These are phyloP conservation scores for Cutaneotrichosporon dermatis DNA, from an alignment of 1,284 basidiomycete genomes.

Conservation along the genomic window DNA sequence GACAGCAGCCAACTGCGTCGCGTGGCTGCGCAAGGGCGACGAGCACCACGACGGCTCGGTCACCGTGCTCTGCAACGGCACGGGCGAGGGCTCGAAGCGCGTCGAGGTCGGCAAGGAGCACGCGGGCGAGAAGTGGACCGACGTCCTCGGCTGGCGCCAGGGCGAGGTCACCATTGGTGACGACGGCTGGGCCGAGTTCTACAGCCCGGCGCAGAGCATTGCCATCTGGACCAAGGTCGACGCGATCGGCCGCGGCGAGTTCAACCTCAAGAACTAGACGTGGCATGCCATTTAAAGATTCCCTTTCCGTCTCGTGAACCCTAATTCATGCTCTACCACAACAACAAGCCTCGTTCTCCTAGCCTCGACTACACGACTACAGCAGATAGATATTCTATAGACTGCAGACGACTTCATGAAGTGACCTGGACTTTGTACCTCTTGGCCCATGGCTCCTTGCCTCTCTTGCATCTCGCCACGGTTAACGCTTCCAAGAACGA, in stretches of 20 bases:
- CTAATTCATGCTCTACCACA: too few species aligned
- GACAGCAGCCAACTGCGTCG: slow-evolving; percentile 46
- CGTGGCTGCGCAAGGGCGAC: slow-evolving; percentile 56
- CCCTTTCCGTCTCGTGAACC: too few species aligned
- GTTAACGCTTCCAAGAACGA: too few species aligned
- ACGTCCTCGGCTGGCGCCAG: slow-evolving; percentile 56
- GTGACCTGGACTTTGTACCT: too few species aligned
- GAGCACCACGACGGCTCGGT: slow-evolving; percentile 54
- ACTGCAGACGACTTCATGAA: too few species aligned
- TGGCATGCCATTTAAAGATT: not conserved
- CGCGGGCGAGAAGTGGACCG: slow-evolving; percentile 57
- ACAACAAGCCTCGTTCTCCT: too few species aligned
- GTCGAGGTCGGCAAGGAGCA: slow-evolving; percentile 55
- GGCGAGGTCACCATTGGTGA: slow-evolving; percentile 56
- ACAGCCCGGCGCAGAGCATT: slow-evolving; percentile 51
- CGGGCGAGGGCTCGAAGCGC: slow-evolving; percentile 49
- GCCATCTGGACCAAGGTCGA: slow-evolving; percentile 55
- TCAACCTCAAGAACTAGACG: slow-evolving; percentile 32
- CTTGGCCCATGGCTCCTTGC: too few species aligned
- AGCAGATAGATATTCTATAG: too few species aligned
- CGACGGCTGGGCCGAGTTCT: slow-evolving; percentile 57
- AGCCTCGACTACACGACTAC: too few species aligned
- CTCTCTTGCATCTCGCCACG: too few species aligned
- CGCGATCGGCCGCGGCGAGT: slow-evolving; percentile 52
- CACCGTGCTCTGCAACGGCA: slow-evolving; percentile 48